These are phyloP conservation scores for Neurospora hispaniola DNA, from an alignment of 495 filamentous ascomycete genomes.

Conservation along the genomic window DNA sequence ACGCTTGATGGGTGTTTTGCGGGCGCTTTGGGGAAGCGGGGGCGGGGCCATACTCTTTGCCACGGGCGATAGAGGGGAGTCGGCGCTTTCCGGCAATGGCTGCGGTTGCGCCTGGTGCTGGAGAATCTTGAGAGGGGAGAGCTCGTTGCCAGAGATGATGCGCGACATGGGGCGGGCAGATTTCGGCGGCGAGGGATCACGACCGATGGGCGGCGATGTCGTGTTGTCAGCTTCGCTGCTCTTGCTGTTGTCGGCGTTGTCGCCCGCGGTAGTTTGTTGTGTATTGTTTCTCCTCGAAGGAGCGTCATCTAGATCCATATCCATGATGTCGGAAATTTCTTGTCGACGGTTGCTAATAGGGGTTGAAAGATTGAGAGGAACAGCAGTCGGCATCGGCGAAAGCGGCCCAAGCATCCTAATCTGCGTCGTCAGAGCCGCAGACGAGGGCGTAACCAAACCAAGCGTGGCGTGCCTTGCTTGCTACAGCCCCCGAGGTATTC, in stretches of 20 bases:
- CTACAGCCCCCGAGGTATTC: not conserved
- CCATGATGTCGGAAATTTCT: conserved; percentile 18
- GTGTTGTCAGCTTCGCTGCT: conserved; percentile 2
- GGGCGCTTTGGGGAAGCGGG: conserved; percentile 26
- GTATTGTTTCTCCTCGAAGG: conserved; percentile 2
- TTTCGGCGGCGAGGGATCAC: conserved; percentile 24
- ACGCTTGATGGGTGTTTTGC: conserved; percentile 43
- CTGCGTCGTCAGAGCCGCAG: conserved; percentile 1
- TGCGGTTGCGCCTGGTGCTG: conserved; percentile 18
- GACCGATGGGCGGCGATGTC: conserved; percentile 14
- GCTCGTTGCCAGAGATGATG: conserved; percentile 36
- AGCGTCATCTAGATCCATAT: conserved; percentile 2
- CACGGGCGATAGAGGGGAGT: not conserved
- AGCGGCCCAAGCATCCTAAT: conserved; percentile 25
- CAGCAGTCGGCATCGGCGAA: conserved; percentile 23
- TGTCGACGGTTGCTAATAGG: conserved; percentile 14
- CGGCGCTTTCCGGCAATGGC: conserved; percentile 3
- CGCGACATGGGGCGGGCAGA: conserved; percentile 30
- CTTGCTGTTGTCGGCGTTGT: conserved; percentile 12
- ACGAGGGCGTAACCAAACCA: not conserved
- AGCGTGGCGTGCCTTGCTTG: not conserved
- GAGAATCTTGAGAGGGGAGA: conserved; percentile 41
- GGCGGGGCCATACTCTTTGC: conserved; percentile 20
- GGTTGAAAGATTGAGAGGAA: conserved; percentile 27
- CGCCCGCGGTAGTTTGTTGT: conserved; percentile 1